Base-by-base conservation (phyloP, 2,329 filamentous ascomycete genomes). In the Fusarium robinianum region DNA sequence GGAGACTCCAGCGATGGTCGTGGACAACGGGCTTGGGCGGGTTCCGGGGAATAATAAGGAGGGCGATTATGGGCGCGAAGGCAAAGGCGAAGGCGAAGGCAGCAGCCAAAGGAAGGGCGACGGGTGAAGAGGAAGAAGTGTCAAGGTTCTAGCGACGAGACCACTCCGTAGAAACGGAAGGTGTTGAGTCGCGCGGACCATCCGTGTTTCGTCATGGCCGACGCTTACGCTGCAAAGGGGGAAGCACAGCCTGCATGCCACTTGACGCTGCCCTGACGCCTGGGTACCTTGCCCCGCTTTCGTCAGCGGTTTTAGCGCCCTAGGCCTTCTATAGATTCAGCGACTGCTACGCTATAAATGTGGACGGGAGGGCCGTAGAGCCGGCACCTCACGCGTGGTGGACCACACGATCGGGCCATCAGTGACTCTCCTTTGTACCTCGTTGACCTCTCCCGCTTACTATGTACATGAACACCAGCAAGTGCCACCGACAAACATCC, bases 171-270 rank as follows among this genome's bases (percentile, higher is more conserved):
- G 38, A 46, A 39, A 27, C 22, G 43, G 25, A 24, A 31, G 40
- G 38, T 36, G 47, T 26, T 51, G 51, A 43, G 42, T 46, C 37
- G 44, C 43, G 33, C n/a, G n/a, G n/a, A n/a, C n/a, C 37, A 41
- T 40, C 36, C 24, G 49, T 43, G 58, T 61, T 61, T 61, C 58
- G 58, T 61, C 58, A 61, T 61, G 56, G 46, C 45, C 48, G 49
- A 52, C 43, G 58, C 54, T 58, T 49, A 58, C 58, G 50, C 50
- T 48, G 52, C 48, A 54, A 54, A 60, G 53, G 46, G 50, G 58
- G n/a, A n/a, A n/a, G 54, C 53, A 57, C 49, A 51, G 55, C 49
- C 45, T 45, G 35, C 51, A 50, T 41, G 35, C 34, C 46, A n/a
- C 21, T 39, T 49, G 33, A 43, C 51, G 36, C 45, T 55, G 49